phyloP scores from a whole-genome alignment of 1,284 basidiomycete species.

The Fomes fomentarius region DNA sequence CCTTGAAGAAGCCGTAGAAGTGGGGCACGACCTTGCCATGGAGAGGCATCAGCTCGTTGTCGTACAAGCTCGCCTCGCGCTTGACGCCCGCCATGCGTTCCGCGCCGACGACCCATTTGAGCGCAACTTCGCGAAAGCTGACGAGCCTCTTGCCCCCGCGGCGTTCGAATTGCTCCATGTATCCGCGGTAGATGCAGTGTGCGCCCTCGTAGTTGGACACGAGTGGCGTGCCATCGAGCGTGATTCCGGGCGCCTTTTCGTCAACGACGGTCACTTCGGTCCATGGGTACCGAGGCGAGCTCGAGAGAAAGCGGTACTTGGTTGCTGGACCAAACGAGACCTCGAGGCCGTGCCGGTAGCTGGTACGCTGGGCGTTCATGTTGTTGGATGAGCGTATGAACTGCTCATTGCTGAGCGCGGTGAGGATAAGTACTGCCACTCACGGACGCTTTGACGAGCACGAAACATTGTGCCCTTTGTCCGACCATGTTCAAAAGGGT shows the following conservation, averaged over 20 bases:
- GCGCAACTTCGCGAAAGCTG: slow-evolving; percentile 8
- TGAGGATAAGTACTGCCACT: not conserved
- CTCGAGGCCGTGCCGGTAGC: not conserved
- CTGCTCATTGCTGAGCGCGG: not conserved
- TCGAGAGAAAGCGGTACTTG: slow-evolving; percentile 4
- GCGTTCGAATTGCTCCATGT: slow-evolving; percentile 5
- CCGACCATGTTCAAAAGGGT: not conserved
- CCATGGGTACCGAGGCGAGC: slow-evolving; percentile 1
- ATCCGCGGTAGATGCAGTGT: slow-evolving; percentile 14
- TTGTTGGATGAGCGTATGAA: not conserved
- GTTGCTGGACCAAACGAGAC: slow-evolving; percentile 2
- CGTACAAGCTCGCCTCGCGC: slow-evolving; percentile 14
- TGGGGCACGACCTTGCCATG: slow-evolving; percentile 12
- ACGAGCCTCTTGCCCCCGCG: not conserved
- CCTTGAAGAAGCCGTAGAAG: slow-evolving; percentile 16
- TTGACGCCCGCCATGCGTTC: slow-evolving; percentile 4
- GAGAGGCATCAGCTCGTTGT: slow-evolving; percentile 6
- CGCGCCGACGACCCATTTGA: slow-evolving; percentile 17
- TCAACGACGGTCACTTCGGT: slow-evolving; percentile 11
- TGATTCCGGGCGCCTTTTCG: not conserved
- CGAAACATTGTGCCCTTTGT: not conserved
- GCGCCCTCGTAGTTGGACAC: slow-evolving; percentile 14
- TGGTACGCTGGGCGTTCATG: not conserved
- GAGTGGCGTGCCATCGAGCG: slow-evolving; percentile 6
- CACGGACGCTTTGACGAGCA: not conserved